These are phyloP conservation scores for Clonostachys rosea DNA, from an alignment of 2,329 filamentous ascomycete species.

Conservation along the genomic window DNA sequence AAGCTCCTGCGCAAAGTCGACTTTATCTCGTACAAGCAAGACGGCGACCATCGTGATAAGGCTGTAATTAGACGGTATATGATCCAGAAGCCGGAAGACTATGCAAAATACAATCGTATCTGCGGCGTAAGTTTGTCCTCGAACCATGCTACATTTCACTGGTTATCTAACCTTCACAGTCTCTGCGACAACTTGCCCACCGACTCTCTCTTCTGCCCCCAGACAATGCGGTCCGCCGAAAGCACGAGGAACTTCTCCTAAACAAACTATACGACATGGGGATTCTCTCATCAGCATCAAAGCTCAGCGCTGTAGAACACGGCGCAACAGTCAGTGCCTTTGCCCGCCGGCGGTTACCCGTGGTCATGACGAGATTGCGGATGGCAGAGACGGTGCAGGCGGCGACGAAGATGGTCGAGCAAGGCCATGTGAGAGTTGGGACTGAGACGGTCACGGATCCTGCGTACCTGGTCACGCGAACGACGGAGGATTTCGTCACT, in stretches of 20 bases:
- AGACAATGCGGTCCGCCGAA: conserved; percentile 70
- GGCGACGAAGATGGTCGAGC: conserved; percentile 83
- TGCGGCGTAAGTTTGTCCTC: conserved; percentile 53
- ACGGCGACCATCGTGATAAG: conserved; percentile 81
- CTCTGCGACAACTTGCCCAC: conserved; percentile 86
- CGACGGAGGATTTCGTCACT: conserved; percentile 93
- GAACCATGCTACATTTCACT: conserved; percentile 4
- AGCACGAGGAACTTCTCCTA: conserved; percentile 82
- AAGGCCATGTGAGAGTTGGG: conserved; percentile 88
- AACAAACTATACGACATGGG: conserved; percentile 94
- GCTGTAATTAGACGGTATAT: conserved; percentile 78
- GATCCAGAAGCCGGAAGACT: conserved; percentile 86
- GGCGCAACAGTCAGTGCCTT: conserved; percentile 87
- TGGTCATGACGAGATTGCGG: conserved; percentile 83
- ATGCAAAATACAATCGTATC: conserved; percentile 62
- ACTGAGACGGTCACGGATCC: conserved; percentile 88
- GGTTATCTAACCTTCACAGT: conserved; percentile 36
- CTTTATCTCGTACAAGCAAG: conserved; percentile 89
- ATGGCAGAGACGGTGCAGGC: conserved; percentile 92
- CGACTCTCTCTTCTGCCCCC: conserved; percentile 79
- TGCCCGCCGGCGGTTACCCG: conserved; percentile 75
- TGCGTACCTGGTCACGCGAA: conserved; percentile 82
- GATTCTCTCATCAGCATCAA: conserved; percentile 69
- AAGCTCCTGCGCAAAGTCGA: conserved; percentile 92
- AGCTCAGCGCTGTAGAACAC: conserved; percentile 81